Evolutionary conservation across 192 early-diverging fungal genomes (phyloP).

Genomic region (Backusella morwellensis): DNA sequence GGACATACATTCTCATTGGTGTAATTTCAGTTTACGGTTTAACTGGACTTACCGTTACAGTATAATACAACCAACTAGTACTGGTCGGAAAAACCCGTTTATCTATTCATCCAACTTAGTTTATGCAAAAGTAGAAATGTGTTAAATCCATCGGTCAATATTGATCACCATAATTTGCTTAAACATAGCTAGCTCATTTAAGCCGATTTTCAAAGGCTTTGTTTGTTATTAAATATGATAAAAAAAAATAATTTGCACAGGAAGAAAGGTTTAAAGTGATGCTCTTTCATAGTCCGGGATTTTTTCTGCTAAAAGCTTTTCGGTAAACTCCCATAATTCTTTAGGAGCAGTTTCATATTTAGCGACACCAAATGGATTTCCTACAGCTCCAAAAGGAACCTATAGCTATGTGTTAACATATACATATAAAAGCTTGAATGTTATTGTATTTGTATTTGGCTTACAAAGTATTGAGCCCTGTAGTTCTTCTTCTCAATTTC

Average conservation of each 20-base stretch:
- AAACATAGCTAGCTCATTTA: too few species aligned
- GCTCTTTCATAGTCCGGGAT: constrained; percentile 18
- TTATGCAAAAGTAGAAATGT: too few species aligned
- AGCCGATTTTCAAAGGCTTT: too few species aligned
- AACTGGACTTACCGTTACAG: too few species aligned
- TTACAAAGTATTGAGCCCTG: constrained; percentile 39
- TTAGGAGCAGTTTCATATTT: neutral
- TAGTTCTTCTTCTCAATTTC: constrained; percentile 47
- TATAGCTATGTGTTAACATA: constrained; percentile 5
- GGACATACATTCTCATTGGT: too few species aligned
- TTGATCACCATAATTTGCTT: too few species aligned
- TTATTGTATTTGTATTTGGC: neutral
- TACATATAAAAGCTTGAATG: neutral
- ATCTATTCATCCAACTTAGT: too few species aligned
- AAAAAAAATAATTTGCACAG: neutral
- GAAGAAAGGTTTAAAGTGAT: neutral
- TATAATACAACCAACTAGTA: too few species aligned
- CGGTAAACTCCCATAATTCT: constrained; percentile 31
- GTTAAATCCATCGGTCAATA: too few species aligned
- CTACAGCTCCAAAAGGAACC: constrained; percentile 18
- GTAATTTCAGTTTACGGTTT: too few species aligned
- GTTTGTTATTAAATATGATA: neutral
- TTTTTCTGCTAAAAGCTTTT: constrained; percentile 32
- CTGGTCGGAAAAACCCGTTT: too few species aligned
- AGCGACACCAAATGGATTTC: neutral